A percentile compares a stretch with the other conserved stretches of the same genome.
Evolutionary conservation across 495 filamentous ascomycete species (phyloP).

Genomic region (Penicillium diatomitis): DNA sequence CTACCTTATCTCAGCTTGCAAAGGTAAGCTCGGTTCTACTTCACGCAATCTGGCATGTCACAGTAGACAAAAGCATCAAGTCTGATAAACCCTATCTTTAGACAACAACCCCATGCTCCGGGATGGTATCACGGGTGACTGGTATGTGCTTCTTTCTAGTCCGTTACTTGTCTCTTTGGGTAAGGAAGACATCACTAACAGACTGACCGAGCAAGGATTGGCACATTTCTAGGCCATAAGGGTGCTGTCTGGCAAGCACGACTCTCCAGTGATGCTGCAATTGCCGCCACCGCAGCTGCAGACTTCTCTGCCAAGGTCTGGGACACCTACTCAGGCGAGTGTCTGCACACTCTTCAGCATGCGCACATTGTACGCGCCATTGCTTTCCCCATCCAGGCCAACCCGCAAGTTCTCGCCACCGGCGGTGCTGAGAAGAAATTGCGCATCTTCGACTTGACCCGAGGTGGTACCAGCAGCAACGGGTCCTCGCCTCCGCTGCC

Average conservation of each 20-base stretch:
- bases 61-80: neutral
- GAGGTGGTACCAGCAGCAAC: conserved; percentile 22
- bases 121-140: conserved; percentile 93
- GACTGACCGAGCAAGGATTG: conserved; percentile 54
- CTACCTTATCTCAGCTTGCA: conserved; percentile 96
- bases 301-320: conserved; percentile 97
- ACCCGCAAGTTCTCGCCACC: conserved; percentile 73
- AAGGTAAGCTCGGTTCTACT: conserved; percentile 48
- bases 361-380: conserved; percentile 91
- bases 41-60: neutral
- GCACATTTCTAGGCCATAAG: conserved; percentile 96
- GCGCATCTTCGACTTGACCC: conserved; percentile 79
- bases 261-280: conserved; percentile 75
- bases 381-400: conserved; percentile 70
- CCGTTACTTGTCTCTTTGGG: neutral
- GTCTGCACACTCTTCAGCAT: conserved; percentile 78
- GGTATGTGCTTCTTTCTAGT: conserved; percentile 37
- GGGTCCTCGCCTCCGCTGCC: conserved; percentile 32
- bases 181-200: conserved; percentile 1
- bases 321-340: conserved; percentile 93
- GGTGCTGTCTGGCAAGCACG: conserved; percentile 94
- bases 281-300: conserved; percentile 86
- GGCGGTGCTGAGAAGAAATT: conserved; percentile 95
- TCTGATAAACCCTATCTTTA: conserved; percentile 18
- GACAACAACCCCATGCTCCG: conserved; percentile 98